phyloP scores from a whole-genome alignment of 148 eudicot genomes.

The Gaultheria prostrata region DNA sequence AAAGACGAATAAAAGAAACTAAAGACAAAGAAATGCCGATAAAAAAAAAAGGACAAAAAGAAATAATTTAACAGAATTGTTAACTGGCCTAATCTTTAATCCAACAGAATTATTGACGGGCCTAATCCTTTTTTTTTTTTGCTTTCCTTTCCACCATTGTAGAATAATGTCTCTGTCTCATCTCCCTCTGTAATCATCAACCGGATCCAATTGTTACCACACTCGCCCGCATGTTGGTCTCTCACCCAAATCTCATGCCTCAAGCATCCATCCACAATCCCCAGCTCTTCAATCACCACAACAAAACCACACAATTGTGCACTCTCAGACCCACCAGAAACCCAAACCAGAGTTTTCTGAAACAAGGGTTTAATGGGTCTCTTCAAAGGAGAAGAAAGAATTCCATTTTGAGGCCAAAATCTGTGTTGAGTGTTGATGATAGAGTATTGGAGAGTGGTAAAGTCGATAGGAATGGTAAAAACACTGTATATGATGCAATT shows the following conservation, averaged over 20 bases:
- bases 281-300: conserved; percentile 19
- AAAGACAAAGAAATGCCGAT: no score
- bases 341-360: conserved; percentile 17
- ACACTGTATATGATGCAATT: conserved; percentile 62
- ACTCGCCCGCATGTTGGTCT: neutral
- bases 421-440: conserved; percentile 47
- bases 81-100: no score
- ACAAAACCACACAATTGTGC: conserved; percentile 8
- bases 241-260: conserved; percentile 6
- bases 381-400: conserved; percentile 25
- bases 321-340: conserved; percentile 16
- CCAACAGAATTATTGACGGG: no score
- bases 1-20: no score
- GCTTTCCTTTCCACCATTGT: no score
- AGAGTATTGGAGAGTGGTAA: conserved; percentile 29
- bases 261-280: conserved; percentile 4
- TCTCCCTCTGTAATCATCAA: conserved; percentile 14
- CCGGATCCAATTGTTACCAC: neutral
- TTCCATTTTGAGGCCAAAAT: conserved; percentile 27
- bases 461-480: conserved; percentile 24
- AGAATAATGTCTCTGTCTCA: conserved; percentile 6
- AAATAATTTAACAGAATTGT: no score
- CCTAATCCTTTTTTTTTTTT: no score
- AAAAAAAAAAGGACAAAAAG: no score
- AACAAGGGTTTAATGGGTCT: conserved; percentile 19